Percentiles rank a stretch among this genome's conserved stretches.
Conservation (phyloP, 495 filamentous ascomycete species). For the Elaphomyces granulatus region DNA sequence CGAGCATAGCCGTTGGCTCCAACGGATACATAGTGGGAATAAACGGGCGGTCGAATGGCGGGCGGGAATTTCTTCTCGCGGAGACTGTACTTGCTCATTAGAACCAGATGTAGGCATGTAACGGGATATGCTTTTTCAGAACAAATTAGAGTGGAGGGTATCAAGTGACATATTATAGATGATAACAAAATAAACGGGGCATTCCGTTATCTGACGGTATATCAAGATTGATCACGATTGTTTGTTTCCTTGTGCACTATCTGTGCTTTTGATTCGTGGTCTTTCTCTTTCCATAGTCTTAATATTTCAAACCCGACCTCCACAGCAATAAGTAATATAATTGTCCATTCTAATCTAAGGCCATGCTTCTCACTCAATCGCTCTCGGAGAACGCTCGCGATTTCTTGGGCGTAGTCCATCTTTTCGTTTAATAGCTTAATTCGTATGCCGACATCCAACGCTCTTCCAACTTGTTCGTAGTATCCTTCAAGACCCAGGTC, state of each 20-base stretch:
- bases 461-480: conserved; percentile 81
- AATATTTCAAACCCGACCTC: conserved; percentile 66
- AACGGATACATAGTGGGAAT: no score
- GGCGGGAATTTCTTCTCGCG: no score
- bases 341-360: conserved; percentile 86
- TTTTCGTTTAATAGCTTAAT: conserved; percentile 91
- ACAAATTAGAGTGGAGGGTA: conserved; percentile 7
- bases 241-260: conserved; percentile 6
- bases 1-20: no score
- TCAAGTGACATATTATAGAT: conserved; percentile 4
- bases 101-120: no score
- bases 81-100: no score
- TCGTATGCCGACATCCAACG: conserved; percentile 81
- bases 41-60: no score
- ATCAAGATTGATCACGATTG: conserved; percentile 1
- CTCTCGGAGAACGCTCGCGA: conserved; percentile 77
- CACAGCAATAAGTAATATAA: conserved; percentile 83
- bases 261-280: conserved; percentile 34
- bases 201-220: not conserved
- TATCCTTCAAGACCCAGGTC: conserved; percentile 82
- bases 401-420: conserved; percentile 95
- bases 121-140: no score
- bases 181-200: conserved; percentile 2
- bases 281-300: conserved; percentile 43
- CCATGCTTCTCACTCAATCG: conserved; percentile 82